Conservation (phyloP, 192 early-diverging fungal genomes). For the Coemansia sp. region DNA sequence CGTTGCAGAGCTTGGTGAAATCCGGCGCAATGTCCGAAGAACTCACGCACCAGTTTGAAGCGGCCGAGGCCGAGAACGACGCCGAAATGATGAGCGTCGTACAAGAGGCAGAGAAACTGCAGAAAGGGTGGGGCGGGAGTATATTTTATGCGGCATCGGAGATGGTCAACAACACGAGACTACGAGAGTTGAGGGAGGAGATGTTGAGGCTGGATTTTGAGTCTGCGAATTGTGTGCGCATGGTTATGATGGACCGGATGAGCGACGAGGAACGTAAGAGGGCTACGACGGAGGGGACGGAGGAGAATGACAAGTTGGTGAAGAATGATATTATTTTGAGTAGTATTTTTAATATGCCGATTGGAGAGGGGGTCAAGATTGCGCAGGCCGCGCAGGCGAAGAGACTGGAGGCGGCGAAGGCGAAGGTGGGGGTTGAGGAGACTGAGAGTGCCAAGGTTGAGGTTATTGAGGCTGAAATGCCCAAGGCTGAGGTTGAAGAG, state of each 20-base stretch:
- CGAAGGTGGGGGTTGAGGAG: neutral
- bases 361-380: constrained; percentile 48
- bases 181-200: constrained; percentile 53
- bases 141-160: constrained; percentile 83
- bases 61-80: constrained; percentile 79
- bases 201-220: constrained; percentile 49
- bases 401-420: constrained; percentile 45
- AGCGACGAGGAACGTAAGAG: constrained; percentile 50
- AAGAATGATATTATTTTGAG: constrained; percentile 48
- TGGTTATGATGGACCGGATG: constrained; percentile 42
- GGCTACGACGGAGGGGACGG: constrained; percentile 57
- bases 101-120: constrained; percentile 77
- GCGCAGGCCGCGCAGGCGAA: constrained; percentile 45
- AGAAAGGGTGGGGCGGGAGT: constrained; percentile 76
- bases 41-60: constrained; percentile 69
- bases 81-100: constrained; percentile 77
- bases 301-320: constrained; percentile 49
- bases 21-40: constrained; percentile 82
- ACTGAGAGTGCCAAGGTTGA: neutral
- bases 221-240: constrained; percentile 39
- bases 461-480: neutral
- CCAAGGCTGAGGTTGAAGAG: neutral
- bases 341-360: constrained; percentile 52
- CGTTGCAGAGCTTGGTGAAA: constrained; percentile 71
- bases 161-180: constrained; percentile 67